Evolutionary conservation across 495 filamentous ascomycete genomes (phyloP).

Genomic region (Penicillium goetzii): DNA sequence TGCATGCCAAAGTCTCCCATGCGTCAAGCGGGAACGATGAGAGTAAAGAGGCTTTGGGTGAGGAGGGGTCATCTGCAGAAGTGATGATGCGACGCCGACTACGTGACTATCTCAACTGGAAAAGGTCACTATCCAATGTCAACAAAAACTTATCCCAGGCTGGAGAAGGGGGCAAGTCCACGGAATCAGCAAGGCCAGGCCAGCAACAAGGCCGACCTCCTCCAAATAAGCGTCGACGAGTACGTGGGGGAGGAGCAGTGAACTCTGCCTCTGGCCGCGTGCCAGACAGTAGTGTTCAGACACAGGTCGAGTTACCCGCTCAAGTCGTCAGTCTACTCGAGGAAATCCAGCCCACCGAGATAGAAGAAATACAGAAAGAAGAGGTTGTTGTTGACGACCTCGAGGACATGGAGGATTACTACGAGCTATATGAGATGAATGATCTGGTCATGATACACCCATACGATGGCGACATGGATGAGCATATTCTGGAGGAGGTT

Average conservation of each 20-base stretch:
- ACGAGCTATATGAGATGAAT: conserved; percentile 89
- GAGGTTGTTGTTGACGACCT: conserved; percentile 81
- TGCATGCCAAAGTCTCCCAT: conserved; percentile 72
- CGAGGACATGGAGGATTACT: conserved; percentile 89
- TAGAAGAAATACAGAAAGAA: conserved; percentile 65
- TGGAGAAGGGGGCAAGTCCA: conserved; percentile 21
- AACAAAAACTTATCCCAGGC: conserved; percentile 67
- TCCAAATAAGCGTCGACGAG: conserved; percentile 82
- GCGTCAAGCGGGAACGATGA: conserved; percentile 30
- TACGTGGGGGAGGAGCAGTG: conserved; percentile 76
- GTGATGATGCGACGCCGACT: conserved; percentile 90
- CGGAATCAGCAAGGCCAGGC: conserved; percentile 27
- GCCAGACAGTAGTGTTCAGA: conserved; percentile 69
- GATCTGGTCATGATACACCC: conserved; percentile 88
- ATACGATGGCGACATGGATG: conserved; percentile 94
- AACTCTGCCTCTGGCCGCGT: conserved; percentile 58
- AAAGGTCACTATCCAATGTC: conserved; percentile 83
- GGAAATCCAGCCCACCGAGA: conserved; percentile 68
- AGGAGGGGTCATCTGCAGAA: conserved; percentile 67
- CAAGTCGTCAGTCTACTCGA: conserved; percentile 70
- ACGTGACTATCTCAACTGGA: conserved; percentile 90
- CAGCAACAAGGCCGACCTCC: conserved; percentile 65
- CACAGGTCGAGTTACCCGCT: conserved; percentile 77
- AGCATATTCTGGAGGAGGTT: conserved; percentile 90
- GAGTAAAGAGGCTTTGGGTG: conserved; percentile 34